Evolutionary conservation across 805 yeast genomes (phyloP), one percentile per base, ranked within the genome.

Genomic region (Metschnikowia lachancei): DNA sequence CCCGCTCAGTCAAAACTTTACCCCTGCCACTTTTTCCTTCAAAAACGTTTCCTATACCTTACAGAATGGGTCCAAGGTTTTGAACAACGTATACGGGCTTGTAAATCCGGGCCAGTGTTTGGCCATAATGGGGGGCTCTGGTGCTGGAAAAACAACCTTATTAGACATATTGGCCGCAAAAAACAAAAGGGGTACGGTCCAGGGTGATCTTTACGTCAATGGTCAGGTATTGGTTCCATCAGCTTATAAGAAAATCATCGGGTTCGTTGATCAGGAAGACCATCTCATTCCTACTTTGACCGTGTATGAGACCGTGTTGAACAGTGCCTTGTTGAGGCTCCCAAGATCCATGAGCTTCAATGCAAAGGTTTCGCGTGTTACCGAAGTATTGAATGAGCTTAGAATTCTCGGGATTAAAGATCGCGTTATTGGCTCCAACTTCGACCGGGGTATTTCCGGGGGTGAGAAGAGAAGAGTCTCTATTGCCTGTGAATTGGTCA

Each of bases 61-160:
- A 0, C 56, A 54, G 8, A 62, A 56, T 20, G 78, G 80, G 10
- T 70, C 70, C 0, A 67, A 65, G 14, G 82, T 94, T 3, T 73
- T 94, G 48, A 73, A 77, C 11, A 72, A 76, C 24, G 75, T 88
- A 0, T 81, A 79, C 55, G 99, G 99, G 9, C 56, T 81, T 12
- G 96, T 83, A 2, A 80, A 80, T 42, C 96, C 97, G 2, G 85
- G 97, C 32, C 90, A 90, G 62, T 85, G 95, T 51, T 64, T 90
- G 62, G 98, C 99, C 0, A 89, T 94, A 35, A 88, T 94, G 96
- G 99, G 99, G 36, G 97, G 97, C 1, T 91, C 97, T 0, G 99
- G 99, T 41, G 98, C 99, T 12, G 99, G 99, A 43, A 94, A 94
- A 62, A 92, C 99, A 0, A 92, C 99, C 0, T 68, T 94, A 36